These are phyloP conservation scores for Heliamphora exappendiculata DNA, from an alignment of 148 eudicot genomes.

Conservation along the genomic window DNA sequence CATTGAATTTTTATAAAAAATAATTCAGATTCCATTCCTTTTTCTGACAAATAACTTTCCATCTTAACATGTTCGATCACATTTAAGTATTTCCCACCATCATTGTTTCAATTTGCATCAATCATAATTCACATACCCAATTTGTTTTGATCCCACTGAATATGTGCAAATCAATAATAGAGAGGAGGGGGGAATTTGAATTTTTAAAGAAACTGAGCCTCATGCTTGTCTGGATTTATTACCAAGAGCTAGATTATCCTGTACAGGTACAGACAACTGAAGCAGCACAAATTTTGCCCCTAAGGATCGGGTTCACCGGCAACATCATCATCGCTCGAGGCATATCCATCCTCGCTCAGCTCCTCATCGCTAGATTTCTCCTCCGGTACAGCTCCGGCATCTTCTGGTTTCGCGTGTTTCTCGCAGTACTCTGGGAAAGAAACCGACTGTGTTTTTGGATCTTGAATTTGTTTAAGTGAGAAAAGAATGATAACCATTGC, in stretches of 20 bases:
- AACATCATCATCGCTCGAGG: conserved; percentile 59
- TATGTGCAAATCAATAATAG: too few species aligned
- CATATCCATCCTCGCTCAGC: conserved; percentile 58
- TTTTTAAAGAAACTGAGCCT: background rate
- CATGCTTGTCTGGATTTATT: background rate
- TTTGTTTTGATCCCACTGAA: too few species aligned
- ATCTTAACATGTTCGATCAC: too few species aligned
- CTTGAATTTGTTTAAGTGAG: too few species aligned
- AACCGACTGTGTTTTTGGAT: too few species aligned
- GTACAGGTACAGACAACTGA: conserved; percentile 33
- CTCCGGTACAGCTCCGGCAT: conserved; percentile 45
- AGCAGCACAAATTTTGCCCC: background rate
- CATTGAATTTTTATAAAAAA: too few species aligned
- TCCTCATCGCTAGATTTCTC: conserved; percentile 70
- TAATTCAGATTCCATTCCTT: too few species aligned
- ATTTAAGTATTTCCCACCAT: too few species aligned
- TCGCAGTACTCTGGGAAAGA: conserved; percentile 83
- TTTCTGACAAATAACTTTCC: too few species aligned
- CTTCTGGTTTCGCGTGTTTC: conserved; percentile 59
- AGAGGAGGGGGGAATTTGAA: background rate
- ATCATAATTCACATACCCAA: too few species aligned
- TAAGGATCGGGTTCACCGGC: conserved; percentile 57
- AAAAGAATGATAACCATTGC: too few species aligned
- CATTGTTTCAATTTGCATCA: too few species aligned
- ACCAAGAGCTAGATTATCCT: conserved; percentile 15